phyloP scores from a whole-genome alignment of 805 yeast genomes.

The Yarrowia osloensis region DNA sequence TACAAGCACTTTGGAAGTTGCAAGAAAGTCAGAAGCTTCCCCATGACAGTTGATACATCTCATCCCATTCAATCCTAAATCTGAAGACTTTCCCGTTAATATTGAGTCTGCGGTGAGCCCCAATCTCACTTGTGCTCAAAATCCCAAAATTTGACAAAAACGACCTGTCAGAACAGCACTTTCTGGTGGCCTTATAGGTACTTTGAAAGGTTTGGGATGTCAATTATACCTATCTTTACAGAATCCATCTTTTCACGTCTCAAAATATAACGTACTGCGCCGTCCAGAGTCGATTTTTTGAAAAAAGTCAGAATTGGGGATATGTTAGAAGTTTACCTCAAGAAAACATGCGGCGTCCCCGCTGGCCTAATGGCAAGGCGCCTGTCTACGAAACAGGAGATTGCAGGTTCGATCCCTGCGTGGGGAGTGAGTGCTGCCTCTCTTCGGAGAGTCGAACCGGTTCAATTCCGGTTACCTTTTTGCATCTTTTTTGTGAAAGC shows the following conservation, averaged over 20 bases:
- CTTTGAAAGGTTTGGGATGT: too few relatives aligned
- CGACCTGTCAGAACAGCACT: neutral
- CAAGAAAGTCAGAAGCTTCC: neutral
- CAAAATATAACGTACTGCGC: neutral
- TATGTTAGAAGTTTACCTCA: neutral
- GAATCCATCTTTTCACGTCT: neutral
- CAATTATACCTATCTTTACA: too few relatives aligned
- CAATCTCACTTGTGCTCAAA: neutral
- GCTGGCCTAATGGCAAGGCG: conserved; percentile 31
- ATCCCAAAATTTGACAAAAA: neutral
- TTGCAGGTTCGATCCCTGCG: conserved; percentile 31
- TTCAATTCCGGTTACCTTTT: conserved; percentile 18
- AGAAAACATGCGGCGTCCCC: neutral
- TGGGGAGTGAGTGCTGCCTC: conserved; percentile 15
- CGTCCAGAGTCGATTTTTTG: neutral
- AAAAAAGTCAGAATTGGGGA: neutral
- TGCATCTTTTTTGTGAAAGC: neutral
- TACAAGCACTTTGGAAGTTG: too few relatives aligned
- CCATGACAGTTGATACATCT: too few relatives aligned
- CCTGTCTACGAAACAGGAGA: conserved; percentile 31
- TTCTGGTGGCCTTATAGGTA: neutral
- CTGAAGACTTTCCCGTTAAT: neutral
- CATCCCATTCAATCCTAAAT: too few relatives aligned
- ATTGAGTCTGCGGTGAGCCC: neutral
- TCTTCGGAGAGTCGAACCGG: conserved; percentile 11